phyloP scores from a whole-genome alignment of 164 flowering plant species.

The Santalum album region DNA sequence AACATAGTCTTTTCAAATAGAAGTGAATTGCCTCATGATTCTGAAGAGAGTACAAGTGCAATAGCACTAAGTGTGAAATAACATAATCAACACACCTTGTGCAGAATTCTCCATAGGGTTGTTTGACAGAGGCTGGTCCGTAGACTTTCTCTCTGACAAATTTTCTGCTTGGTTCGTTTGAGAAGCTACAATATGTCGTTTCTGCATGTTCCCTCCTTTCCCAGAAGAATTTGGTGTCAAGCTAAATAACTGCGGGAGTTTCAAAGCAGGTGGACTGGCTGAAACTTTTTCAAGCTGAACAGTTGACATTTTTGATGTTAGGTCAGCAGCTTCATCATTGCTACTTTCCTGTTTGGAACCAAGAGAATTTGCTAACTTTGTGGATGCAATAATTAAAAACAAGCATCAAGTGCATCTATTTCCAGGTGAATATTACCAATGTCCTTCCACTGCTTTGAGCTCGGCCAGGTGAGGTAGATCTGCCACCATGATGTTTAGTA shows the following conservation, averaged over 20 bases:
- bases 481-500: conserved; percentile 30
- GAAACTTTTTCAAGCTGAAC: conserved; percentile 67
- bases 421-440: conserved; percentile 27
- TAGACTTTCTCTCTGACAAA: conserved; percentile 41
- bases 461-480: conserved; percentile 56
- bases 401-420: neutral
- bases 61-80: neutral
- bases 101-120: conserved; percentile 34
- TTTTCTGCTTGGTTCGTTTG: conserved; percentile 45
- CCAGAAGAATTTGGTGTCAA: conserved; percentile 78
- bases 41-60: too few species aligned
- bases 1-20: neutral
- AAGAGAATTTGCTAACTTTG: conserved; percentile 3
- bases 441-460: conserved; percentile 76
- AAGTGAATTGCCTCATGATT: too few species aligned
- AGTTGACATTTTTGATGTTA: conserved; percentile 60
- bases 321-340: conserved; percentile 49
- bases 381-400: neutral
- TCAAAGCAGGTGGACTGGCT: conserved; percentile 62
- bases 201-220: conserved; percentile 57
- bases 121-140: conserved; percentile 36
- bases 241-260: conserved; percentile 88
- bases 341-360: conserved; percentile 44
- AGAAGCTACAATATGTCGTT: conserved; percentile 33
- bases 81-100: conserved; percentile 44